A percentile compares a stretch with the other conserved stretches of the same genome.
These are phyloP conservation scores for Neoboletus brunneissimus DNA, from an alignment of 768 basidiomycete genomes.

Conservation along the genomic window DNA sequence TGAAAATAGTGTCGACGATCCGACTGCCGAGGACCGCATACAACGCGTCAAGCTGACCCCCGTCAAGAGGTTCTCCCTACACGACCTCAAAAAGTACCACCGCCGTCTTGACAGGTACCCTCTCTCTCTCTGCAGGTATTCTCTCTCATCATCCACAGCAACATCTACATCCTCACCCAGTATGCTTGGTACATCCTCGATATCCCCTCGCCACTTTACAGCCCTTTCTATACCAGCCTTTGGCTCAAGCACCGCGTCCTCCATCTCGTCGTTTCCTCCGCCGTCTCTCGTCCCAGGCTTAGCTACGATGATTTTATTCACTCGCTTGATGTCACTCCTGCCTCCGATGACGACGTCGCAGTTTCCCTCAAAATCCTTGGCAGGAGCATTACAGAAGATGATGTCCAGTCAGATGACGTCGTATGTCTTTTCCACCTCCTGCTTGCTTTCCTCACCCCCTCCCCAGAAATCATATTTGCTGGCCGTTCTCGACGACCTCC, in stretches of 20 bases:
- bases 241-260: slow-evolving; percentile 50
- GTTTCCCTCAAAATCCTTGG: slow-evolving; percentile 40
- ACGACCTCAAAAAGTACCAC: slow-evolving; percentile 32
- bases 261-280: slow-evolving; percentile 43
- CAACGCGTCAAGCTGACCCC: slow-evolving; percentile 39
- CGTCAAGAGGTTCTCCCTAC: slow-evolving; percentile 48
- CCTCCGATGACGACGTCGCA: slow-evolving; percentile 32
- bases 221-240: slow-evolving; percentile 43
- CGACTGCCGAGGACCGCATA: slow-evolving; percentile 7
- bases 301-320: slow-evolving; percentile 41
- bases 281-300: slow-evolving; percentile 34
- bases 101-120: slow-evolving; percentile 44
- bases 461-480: slow-evolving; percentile 45
- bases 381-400: slow-evolving; percentile 39
- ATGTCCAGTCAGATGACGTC: slow-evolving; percentile 44
- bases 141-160: slow-evolving; percentile 38
- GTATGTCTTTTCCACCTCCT: slow-evolving; percentile 35
- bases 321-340: slow-evolving; percentile 31
- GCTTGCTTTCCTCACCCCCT: slow-evolving; percentile 2
- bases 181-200: slow-evolving; percentile 71
- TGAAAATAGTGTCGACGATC: neutral
- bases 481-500: slow-evolving; percentile 39
- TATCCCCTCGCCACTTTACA: slow-evolving; percentile 45
- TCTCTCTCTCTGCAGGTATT: neutral
- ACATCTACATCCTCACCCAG: slow-evolving; percentile 60